Evolutionary conservation across 371 early-diverging fungal species (phyloP), one percentile per base, ranked within the genome.

Genomic region (Dinochytrium kinnereticum): DNA sequence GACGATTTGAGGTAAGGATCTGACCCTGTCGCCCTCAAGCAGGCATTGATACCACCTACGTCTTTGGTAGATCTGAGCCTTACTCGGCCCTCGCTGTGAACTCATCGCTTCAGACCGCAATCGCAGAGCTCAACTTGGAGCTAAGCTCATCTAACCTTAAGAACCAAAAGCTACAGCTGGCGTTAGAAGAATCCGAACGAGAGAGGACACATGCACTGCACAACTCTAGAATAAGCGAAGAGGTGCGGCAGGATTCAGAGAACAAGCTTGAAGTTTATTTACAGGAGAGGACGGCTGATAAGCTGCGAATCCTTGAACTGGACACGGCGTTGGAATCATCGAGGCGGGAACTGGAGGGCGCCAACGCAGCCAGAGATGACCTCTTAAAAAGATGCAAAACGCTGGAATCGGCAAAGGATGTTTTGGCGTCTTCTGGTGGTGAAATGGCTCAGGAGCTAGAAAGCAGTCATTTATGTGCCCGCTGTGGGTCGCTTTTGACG

Each of bases 101-200:
- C 26, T 13, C 55, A 15, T 53, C 55, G n/a, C 55, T 53, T 24
- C 55, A 53, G 24, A 53, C 55, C n/a, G 55, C 55, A n/a, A 26
- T 53, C 55, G 55, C 55, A 21, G 55, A 53, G 55, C 55, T 53
- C 17, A 53, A 13, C 26, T 53, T 53, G 55, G 55, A 53, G 55
- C 24, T 53, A 53, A 53, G 24, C 24, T 53, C 55, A n/a, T 53
- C 55, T 21, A 53, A 53, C 26, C 55, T 53, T 13, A 53, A 26
- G 55, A 53, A 53, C 26, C 55, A 53, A 53, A 7, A 26, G 26
- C 55, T 53, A n/a, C 55, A 53, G 7, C 24, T 53, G 17, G 55
- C 55, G 5, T 53, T 53, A 26, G 55, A 53, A 26, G 55, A 53
- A 53, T 13, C n/a, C 10, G 55, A 53, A 26, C 13, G 55, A 24